Conservation (phyloP, 257 asterid species). For the Nicotiana tomentosiformis region DNA sequence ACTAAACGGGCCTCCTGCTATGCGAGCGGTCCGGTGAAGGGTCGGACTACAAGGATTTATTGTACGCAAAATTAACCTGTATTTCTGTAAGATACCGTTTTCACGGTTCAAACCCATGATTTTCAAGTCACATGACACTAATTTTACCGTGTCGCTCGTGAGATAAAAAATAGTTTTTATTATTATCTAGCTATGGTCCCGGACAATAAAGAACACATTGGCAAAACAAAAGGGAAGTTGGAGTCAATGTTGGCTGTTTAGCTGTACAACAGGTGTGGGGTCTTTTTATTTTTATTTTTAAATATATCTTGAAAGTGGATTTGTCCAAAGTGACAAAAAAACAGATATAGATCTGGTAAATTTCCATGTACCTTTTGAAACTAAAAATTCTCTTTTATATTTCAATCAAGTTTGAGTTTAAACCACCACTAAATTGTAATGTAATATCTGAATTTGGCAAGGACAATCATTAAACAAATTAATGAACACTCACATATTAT, state of each 20-base stretch:
- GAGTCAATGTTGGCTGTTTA: constrained; percentile 4
- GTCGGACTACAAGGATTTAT: too few species aligned
- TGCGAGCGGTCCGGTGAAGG: too few species aligned
- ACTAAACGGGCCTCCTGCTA: too few species aligned
- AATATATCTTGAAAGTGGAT: neutral
- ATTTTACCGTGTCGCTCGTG: rapidly evolving
- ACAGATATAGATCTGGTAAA: neutral
- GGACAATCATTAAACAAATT: too few species aligned
- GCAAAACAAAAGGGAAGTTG: neutral
- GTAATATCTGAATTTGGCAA: neutral
- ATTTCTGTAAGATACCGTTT: too few species aligned
- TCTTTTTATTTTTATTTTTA: neutral
- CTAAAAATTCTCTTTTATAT: neutral
- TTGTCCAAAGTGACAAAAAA: neutral
- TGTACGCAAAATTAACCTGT: rapidly evolving
- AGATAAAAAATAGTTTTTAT: too few species aligned
- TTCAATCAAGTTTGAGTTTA: neutral
- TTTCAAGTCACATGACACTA: rapidly evolving
- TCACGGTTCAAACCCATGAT: rapidly evolving
- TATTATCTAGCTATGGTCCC: too few species aligned
- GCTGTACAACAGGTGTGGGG: neutral
- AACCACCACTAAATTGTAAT: neutral
- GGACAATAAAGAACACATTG: too few species aligned
- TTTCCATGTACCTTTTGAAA: neutral
- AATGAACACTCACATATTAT: too few species aligned